Conservation (phyloP, 2,329 filamentous ascomycete species). For the Thelonectria blattea region DNA sequence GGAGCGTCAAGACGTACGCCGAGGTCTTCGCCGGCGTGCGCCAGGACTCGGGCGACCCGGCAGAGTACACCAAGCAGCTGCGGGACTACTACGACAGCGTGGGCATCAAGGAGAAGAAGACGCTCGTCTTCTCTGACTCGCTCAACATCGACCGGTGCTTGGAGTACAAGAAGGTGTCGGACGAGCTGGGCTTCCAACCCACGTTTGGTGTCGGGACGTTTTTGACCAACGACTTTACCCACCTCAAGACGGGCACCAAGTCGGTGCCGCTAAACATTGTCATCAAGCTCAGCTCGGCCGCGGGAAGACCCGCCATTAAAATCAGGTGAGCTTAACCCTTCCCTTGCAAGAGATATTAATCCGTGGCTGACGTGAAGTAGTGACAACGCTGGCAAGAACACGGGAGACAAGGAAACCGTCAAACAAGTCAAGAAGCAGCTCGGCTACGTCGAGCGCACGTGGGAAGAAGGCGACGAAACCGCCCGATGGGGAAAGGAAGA, state of each 20-base stretch:
- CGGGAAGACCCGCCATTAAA: slow-evolving; percentile 84
- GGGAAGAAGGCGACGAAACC: slow-evolving; percentile 84
- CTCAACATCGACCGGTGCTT: slow-evolving; percentile 89
- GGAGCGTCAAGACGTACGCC: slow-evolving; percentile 70
- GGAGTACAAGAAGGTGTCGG: slow-evolving; percentile 85
- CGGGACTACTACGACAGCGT: slow-evolving; percentile 79
- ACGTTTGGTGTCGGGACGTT: slow-evolving; percentile 96
- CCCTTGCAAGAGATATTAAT: background rate
- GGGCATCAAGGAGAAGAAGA: slow-evolving; percentile 81
- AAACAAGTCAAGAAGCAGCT: slow-evolving; percentile 82
- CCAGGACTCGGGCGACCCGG: slow-evolving; percentile 89
- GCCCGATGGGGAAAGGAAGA: slow-evolving; percentile 72
- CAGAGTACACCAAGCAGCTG: slow-evolving; percentile 79
- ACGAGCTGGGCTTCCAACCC: slow-evolving; percentile 80
- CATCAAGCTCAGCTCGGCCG: slow-evolving; percentile 91
- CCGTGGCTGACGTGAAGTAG: slow-evolving; percentile 42
- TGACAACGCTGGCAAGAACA: slow-evolving; percentile 93
- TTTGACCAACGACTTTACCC: slow-evolving; percentile 92
- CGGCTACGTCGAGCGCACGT: slow-evolving; percentile 84
- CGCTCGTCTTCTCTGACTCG: slow-evolving; percentile 94
- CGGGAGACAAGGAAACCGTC: slow-evolving; percentile 80
- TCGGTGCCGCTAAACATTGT: slow-evolving; percentile 95
- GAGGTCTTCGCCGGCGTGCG: slow-evolving; percentile 83
- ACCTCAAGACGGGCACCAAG: slow-evolving; percentile 75
- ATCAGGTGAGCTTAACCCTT: slow-evolving; percentile 60